Base-by-base conservation (phyloP, 345 rosid genomes). In the Citrus maxima region DNA sequence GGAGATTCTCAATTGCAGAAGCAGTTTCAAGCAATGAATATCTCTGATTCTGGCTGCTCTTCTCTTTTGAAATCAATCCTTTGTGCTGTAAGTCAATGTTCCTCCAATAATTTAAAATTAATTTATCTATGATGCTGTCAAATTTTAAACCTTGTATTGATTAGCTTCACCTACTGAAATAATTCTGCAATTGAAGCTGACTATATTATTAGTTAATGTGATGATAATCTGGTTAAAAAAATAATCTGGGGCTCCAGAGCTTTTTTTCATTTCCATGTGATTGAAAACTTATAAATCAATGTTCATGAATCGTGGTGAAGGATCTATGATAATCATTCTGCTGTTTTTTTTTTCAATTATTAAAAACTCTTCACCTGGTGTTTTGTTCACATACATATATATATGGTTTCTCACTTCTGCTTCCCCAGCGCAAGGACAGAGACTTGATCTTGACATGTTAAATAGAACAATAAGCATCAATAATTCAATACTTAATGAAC, bases 41-140 rank as follows among this genome's bases (percentile, higher is more conserved):
- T 94, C 78, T 90, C 98, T 28, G 82, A 87, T 74, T 67, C 90
- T 80, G 85, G 69, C 63, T 96, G 99, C 76, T 85, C 89, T 27
- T 86, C 94, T 35, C 85, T 89, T 73, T 75, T 96, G 70, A 91
- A 94, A 78, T 90, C 97, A 40, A 78, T 93, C 74, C 90, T 96
- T 76, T 96, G 99, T 67, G 86, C 99, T 30, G 98, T 94, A 90
- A 84, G 91, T 25, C 40, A 70, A 79, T 25, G 32, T 69, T 54
- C 78, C 22, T 28, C 49, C 54, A 38, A 69, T 7, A 19, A 35
- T 46, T 18, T 10, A 5, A 35, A 1, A 40, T 34, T 42, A 72
- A 12, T 9, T n/a, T 25, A 35, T 58, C 7, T 30, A 5, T 72
- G 54, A 2, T 65, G 30, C 32, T 18, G 5, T 49, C 28, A 67